Evolutionary conservation across 2,329 filamentous ascomycete species (phyloP), one percentile per base, ranked within the genome.

Genomic region (Penicillium sp.): DNA sequence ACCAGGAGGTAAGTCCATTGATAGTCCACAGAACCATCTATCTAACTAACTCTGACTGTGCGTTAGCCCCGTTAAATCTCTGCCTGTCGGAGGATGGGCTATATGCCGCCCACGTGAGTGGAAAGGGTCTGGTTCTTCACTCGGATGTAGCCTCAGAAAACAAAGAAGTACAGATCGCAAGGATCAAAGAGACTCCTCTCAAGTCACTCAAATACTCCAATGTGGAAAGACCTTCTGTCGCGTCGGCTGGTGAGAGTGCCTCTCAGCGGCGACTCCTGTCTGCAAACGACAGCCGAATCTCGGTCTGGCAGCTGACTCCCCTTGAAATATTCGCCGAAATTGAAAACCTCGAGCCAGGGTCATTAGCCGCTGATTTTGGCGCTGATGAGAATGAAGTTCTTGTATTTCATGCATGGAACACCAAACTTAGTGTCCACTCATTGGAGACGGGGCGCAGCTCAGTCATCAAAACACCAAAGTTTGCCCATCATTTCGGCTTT

Each of bases 381-480:
- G 63, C 66, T 2, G 62, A 68, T 25, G 65, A 70, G 27, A 69
- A 71, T 38, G 73, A 76, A 38, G 48, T 75, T 4, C 65, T 77
- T 40, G 63, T 72, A 6, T 73, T 76, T 40, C 69, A 75, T 44
- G 65, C 71, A 9, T 76, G 73, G 68, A 70, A 73, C 48, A 72
- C 70, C 2, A 75, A 74, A 56, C 41, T 73, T 18, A 69, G 67
- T 3, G 65, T 77, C 9, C 69, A 73, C 47, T 68, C 65, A 27
- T 50, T 77, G 18, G 65, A 68, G 7, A 67, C 66, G 13, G 68
- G 72, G 21, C 67, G 65, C 50, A 74, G 67, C 50, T 70, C 68
- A 21, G 59, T 75, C 29, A 73, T 77, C 39, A 76, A 73, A 44
- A 60, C 69, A 1, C 74, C 74, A 1, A 77, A 77, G 54, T 72